Base-by-base conservation (phyloP, 148 eudicot genomes). In the Pouteria glomerata region DNA sequence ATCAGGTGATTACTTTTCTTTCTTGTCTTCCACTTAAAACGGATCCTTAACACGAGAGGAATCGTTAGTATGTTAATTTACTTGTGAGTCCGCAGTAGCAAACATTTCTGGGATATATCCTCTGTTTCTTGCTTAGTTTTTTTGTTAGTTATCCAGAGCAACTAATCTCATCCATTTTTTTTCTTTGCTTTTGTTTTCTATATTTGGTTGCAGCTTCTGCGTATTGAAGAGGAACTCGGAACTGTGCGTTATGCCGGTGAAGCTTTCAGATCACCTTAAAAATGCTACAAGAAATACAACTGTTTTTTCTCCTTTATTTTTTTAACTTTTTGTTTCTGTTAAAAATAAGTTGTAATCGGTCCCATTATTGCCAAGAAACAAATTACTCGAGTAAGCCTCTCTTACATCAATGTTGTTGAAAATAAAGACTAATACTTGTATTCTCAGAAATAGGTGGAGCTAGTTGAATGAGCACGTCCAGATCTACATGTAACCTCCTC, bases 181-280 rank as follows among this genome's bases (percentile, higher is more conserved):
- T n/a, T n/a, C n/a, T n/a, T n/a, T n/a, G n/a, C n/a, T n/a, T n/a
- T n/a, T 62, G 30, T 47, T 39, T 23, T 31, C 65, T 60, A 61
- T 2, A 35, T 63, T 27, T 69, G 21, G n/a, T 57, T 84, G 74
- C 93, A 95, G 98, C 97, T 95, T 81, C 76, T 95, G 81, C 93
- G 97, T 67, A 95, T 95, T 72, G 98, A 95, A 86, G 98, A 91
- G 86, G 98, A 95, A 76, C 96, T 95, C 6, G 98, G 97, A 69
- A 81, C 78, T 82, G 98, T 95, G 60, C 92, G 96, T 63, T 95
- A 86, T 82, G 97, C 98, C 55, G 97, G 98, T 37, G 96, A 91
- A 88, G 88, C 90, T 64, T 95, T 91, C 85, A 89, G 98, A 79
- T 82, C 86, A 58, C 88, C 85, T 34, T 91, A 77, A 78, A 75